Conservation (phyloP, 2,329 filamentous ascomycete species). For the Nothophaeocryptopus gaeumannii region DNA sequence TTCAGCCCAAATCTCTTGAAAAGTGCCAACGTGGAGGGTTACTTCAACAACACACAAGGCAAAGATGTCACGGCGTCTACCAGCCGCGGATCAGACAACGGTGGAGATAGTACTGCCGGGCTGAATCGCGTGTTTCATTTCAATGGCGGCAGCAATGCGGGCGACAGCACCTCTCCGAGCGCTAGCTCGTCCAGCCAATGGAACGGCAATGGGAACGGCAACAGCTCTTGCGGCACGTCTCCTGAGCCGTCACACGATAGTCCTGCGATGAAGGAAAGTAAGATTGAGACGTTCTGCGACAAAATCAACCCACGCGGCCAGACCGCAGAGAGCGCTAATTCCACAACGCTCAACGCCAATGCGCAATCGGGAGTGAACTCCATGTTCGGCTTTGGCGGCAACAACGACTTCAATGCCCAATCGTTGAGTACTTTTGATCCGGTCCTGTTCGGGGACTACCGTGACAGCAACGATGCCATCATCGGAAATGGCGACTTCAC, state of each 20-base stretch:
- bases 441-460: conserved; percentile 85
- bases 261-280: conserved; percentile 55
- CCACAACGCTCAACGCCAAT: conserved; percentile 14
- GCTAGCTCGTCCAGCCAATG: conserved; percentile 52
- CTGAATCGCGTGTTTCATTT: conserved; percentile 51
- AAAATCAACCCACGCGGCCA: conserved; percentile 49
- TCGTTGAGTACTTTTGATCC: conserved; percentile 77
- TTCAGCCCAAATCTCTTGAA: conserved; percentile 58
- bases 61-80: conserved; percentile 2
- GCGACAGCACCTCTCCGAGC: conserved; percentile 52
- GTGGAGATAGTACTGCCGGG: conserved; percentile 43
- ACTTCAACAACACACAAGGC: conserved; percentile 25
- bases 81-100: conserved; percentile 31
- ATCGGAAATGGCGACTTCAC: conserved; percentile 67
- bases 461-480: conserved; percentile 82
- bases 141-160: conserved; percentile 46
- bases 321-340: conserved; percentile 11
- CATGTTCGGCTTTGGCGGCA: conserved; percentile 17
- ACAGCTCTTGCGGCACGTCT: conserved; percentile 69
- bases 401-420: conserved; percentile 26
- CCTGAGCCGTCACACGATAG: conserved; percentile 74
- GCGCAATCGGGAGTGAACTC: conserved; percentile 20
- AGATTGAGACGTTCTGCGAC: conserved; percentile 48
- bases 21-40: conserved; percentile 39
- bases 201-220: conserved; percentile 56